These are phyloP conservation scores for Sherardia arvensis DNA, from an alignment of 257 asterid genomes.

Conservation along the genomic window DNA sequence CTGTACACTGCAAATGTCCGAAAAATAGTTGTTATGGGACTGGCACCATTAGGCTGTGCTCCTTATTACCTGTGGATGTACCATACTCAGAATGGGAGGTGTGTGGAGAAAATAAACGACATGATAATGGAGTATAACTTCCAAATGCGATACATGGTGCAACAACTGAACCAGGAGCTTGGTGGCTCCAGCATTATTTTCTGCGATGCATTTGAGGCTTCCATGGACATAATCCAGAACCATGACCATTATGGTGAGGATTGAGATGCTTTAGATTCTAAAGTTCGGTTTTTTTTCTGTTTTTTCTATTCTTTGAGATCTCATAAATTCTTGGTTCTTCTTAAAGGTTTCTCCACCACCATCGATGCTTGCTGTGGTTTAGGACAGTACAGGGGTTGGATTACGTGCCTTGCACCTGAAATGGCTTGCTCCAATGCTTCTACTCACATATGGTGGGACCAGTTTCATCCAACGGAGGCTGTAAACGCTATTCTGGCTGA, in stretches of 20 bases:
- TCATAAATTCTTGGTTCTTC: conserved; percentile 3
- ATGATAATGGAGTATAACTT: conserved; percentile 76
- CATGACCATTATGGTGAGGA: conserved; percentile 58
- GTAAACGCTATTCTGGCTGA: conserved; percentile 77
- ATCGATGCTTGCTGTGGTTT: conserved; percentile 89
- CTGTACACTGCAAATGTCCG: conserved; percentile 70
- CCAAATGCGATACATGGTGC: conserved; percentile 64
- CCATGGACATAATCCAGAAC: conserved; percentile 77
- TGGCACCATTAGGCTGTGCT: conserved; percentile 91
- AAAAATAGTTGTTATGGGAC: conserved; percentile 80
- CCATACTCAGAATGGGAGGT: conserved; percentile 43
- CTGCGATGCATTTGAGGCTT: conserved; percentile 83
- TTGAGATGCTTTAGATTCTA: conserved; percentile 1
- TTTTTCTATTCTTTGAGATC: neutral
- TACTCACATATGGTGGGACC: conserved; percentile 89
- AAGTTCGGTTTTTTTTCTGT: neutral
- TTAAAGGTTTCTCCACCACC: conserved; percentile 56
- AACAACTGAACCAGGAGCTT: conserved; percentile 57
- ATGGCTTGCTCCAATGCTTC: conserved; percentile 80
- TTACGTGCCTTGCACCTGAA: conserved; percentile 65
- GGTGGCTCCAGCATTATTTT: conserved; percentile 51
- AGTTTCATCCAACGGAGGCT: conserved; percentile 82
- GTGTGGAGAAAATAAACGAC: conserved; percentile 53
- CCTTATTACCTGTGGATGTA: conserved; percentile 73
- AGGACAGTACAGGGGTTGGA: conserved; percentile 63